Base-by-base conservation (phyloP, 306 rosid genomes). In the Notholithocarpus densiflorus region DNA sequence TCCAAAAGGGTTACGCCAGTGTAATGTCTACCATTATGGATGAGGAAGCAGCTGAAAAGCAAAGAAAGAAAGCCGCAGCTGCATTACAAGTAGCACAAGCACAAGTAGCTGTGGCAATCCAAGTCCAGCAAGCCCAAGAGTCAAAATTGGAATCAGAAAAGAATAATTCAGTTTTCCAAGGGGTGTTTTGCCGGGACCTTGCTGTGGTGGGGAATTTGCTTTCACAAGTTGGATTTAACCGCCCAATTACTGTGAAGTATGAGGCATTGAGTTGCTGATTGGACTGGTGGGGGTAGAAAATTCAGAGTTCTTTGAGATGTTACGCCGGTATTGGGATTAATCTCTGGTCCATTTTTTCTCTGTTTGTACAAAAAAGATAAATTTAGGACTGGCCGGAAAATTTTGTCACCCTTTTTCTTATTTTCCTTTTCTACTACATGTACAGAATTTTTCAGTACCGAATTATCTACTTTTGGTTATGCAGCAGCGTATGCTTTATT, bases 101-200 rank as follows among this genome's bases (percentile, higher is more conserved):
- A 48, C 53, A 48, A 48, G 76, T 71, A 6, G 75, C 60, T 18
- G 84, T 75, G 1, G 80, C 84, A n/a, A 77, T 75, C 71, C 91
- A 90, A 71, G 79, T 79, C 1, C 89, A 87, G 51, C 88, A 87
- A 74, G 51, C 73, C 51, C 83, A 86, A 19, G 90, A 77, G 59
- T 31, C 84, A 4, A 60, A 62, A n/a, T 21, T 77, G 32, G 86
- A 85, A 24, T 34, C 83, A 17, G 88, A 86, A 40, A 66, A 66
- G 48, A 66, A 66, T 66, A 18, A 21, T 7, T 85, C 89, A 0
- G 78, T 86, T 53, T 93, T 86, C 77, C 97, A 93, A 73, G 99
- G 99, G 23, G 96, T 90, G 37, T 96, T 96, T 75, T 96, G 98
- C 89, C 88, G 99, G 5, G 99, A 96, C 60, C 70, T 96, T 20